Evolutionary conservation across 192 early-diverging fungal genomes (phyloP), one percentile per base, ranked within the genome.

Genomic region (Mortierella hygrophila): DNA sequence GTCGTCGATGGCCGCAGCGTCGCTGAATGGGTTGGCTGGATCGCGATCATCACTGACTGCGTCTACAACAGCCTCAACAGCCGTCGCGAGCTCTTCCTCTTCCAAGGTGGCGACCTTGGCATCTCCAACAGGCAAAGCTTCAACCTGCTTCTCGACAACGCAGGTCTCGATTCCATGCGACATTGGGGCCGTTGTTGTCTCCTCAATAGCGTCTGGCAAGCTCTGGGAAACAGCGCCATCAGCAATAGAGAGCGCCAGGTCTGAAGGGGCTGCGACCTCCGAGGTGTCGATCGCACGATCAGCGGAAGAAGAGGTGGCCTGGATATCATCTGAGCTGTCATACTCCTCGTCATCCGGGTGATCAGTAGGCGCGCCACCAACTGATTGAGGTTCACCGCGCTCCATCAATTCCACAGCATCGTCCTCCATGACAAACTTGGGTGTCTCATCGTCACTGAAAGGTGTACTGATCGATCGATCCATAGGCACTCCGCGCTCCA

Each of bases 401-500:
- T 86, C 84, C 84, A 86, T 86, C 5, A 80, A 52, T 18, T 86
- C 84, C 18, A 69, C 84, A 15, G 74, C n/a, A 4, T 77, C 84
- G 35, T 86, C 84, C 47, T 86, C 84, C 46, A 86, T 65, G 23
- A 79, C 68, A 40, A 81, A 86, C 46, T 78, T 81, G 21, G 79
- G 76, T 7, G 49, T 26, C 37, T 86, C 84, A 4, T 86, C 84
- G 23, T 86, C 84, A 10, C 84, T 86, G 41, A 74, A 78, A 35
- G 84, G 84, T 10, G 84, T 86, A 37, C 79, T 86, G 49, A 86
- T 86, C 0, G 84, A 86, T 35, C 84, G 69, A 60, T 78, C 74
- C 84, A 86, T 86, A 21, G 84, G 84, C 0, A 86, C 84, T 37
- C 84, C 84, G 0, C 84, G 84, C 57, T 86, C 84, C 84, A 86